phyloP scores from a whole-genome alignment of 2,329 filamentous ascomycete species.

The Aspergillus oerlinghausenensis region DNA sequence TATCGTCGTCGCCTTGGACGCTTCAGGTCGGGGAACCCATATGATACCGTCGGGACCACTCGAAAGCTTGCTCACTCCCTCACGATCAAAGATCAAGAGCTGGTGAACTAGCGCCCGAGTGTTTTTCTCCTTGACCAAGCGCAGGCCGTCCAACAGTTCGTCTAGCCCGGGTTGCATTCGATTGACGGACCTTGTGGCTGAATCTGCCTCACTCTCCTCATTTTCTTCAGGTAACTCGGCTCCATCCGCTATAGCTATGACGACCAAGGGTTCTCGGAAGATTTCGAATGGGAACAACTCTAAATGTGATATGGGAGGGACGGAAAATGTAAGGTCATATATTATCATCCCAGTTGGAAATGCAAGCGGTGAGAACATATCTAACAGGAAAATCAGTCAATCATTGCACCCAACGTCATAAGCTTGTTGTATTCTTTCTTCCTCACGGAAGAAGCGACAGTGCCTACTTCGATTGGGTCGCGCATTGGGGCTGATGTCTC shows the following conservation, averaged over 20 bases:
- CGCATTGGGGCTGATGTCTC: slow-evolving; percentile 80
- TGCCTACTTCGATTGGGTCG: slow-evolving; percentile 77
- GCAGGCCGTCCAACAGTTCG: slow-evolving; percentile 57
- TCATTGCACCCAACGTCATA: slow-evolving; percentile 1
- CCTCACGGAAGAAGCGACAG: slow-evolving; percentile 1
- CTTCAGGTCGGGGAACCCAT: slow-evolving; percentile 63
- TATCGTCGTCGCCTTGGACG: slow-evolving; percentile 72
- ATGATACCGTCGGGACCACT: slow-evolving; percentile 60
- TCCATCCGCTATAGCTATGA: slow-evolving; percentile 83
- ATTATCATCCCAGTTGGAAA: slow-evolving; percentile 82
- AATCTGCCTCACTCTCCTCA: slow-evolving; percentile 8
- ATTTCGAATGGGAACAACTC: slow-evolving; percentile 84
- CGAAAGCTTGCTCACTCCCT: slow-evolving; percentile 52
- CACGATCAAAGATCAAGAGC: slow-evolving; percentile 74
- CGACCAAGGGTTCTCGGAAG: slow-evolving; percentile 75
- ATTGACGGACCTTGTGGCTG: slow-evolving; percentile 11
- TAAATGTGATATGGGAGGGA: slow-evolving; percentile 73
- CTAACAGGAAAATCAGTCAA: slow-evolving; percentile 45
- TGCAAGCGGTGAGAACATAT: slow-evolving; percentile 87
- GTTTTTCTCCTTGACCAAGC: slow-evolving; percentile 66
- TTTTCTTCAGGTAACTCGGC: slow-evolving; percentile 53
- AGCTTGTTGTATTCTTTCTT: background rate
- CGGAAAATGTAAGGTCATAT: slow-evolving; percentile 79
- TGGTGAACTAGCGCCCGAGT: slow-evolving; percentile 73
- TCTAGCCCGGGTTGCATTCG: slow-evolving; percentile 35